A percentile compares a stretch with the other conserved stretches of the same genome.
Conservation (phyloP, 2,329 filamentous ascomycete genomes). For the Amesomyces nigricolor region DNA sequence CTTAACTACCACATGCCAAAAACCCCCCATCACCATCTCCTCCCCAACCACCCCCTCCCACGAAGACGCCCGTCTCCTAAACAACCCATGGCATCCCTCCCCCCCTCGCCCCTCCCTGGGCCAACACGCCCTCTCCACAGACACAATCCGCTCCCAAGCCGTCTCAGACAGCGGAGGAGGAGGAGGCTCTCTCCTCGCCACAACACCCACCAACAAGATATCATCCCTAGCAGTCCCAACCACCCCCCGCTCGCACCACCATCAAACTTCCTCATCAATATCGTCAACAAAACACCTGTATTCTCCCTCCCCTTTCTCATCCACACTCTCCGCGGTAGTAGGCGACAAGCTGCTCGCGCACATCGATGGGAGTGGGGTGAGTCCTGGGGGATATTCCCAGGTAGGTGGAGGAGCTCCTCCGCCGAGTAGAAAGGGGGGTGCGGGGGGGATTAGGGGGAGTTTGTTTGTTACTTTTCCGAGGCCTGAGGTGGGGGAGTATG, state of each 20-base stretch:
- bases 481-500: background rate
- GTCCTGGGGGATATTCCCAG: constrained; percentile 24
- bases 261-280: constrained; percentile 24
- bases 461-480: constrained; percentile 40
- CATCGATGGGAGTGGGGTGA: constrained; percentile 33
- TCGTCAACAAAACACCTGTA: constrained; percentile 37
- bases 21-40: constrained; percentile 20
- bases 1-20: constrained; percentile 27
- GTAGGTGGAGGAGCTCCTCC: too few relatives aligned
- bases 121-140: constrained; percentile 26
- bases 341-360: constrained; percentile 49
- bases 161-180: constrained; percentile 23
- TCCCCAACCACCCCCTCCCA: constrained; percentile 6
- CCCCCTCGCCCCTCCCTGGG: constrained; percentile 16
- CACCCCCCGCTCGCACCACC: constrained; percentile 30
- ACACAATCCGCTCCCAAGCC: constrained; percentile 23
- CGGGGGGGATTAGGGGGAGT: constrained; percentile 44
- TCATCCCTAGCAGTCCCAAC: constrained; percentile 21
- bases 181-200: background rate
- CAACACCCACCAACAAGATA: background rate
- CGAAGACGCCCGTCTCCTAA: constrained; percentile 35
- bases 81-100: constrained; percentile 36
- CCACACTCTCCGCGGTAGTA: constrained; percentile 53
- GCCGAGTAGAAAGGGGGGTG: too few relatives aligned
- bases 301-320: constrained; percentile 55